phyloP scores from a whole-genome alignment of 805 yeast genomes.

The Yueomyces sinensis region DNA sequence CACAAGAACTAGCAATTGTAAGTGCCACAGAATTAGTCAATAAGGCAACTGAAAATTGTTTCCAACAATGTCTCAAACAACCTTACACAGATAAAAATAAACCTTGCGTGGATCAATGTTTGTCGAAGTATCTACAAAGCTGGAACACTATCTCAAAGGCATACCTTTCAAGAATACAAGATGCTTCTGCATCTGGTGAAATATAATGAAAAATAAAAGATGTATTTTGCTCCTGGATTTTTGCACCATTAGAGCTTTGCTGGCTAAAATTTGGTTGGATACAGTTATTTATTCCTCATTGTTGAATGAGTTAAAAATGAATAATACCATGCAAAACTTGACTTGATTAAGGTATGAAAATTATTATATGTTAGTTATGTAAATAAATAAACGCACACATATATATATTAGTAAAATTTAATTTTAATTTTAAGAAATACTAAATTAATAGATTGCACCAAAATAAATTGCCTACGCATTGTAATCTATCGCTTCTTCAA shows the following conservation, averaged over 20 bases:
- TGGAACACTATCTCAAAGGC: slow-evolving; percentile 78
- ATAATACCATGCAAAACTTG: no score
- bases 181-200: slow-evolving; percentile 26
- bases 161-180: slow-evolving; percentile 65
- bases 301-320: no score
- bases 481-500: neutral
- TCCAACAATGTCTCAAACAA: slow-evolving; percentile 55
- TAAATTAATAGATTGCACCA: no score
- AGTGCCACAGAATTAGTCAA: slow-evolving; percentile 81
- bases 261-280: no score
- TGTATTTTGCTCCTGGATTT: neutral
- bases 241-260: no score
- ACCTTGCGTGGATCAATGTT: slow-evolving; percentile 62
- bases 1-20: slow-evolving; percentile 79
- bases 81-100: slow-evolving; percentile 52
- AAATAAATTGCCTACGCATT: no score
- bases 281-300: no score
- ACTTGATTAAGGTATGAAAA: no score
- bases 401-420: no score
- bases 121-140: slow-evolving; percentile 77
- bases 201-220: slow-evolving; percentile 7
- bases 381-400: no score
- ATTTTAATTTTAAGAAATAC: no score
- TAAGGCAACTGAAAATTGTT: slow-evolving; percentile 78
- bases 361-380: no score